Percentiles rank a stretch among this genome's conserved stretches.
These are phyloP conservation scores for Mortierella sp. DNA, from an alignment of 371 early-diverging fungal species.

Conservation along the genomic window DNA sequence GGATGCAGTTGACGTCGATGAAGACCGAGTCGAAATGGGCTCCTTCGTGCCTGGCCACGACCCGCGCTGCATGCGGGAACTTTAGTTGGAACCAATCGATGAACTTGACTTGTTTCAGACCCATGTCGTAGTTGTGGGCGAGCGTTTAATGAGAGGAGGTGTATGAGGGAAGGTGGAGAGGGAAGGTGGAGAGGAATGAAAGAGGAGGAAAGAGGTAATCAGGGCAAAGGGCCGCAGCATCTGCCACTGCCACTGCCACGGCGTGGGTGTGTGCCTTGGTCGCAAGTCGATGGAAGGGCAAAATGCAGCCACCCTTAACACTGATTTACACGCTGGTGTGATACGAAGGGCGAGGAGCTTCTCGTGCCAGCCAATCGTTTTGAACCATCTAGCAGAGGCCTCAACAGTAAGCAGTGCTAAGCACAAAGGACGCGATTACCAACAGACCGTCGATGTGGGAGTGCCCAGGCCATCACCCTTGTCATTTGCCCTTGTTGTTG, in stretches of 20 bases:
- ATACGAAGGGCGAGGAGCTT: too few species aligned
- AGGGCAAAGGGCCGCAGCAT: background rate
- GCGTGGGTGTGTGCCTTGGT: background rate
- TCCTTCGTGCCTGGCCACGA: slow-evolving; percentile 17
- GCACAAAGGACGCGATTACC: too few species aligned
- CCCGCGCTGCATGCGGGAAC: slow-evolving; percentile 27
- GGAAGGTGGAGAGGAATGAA: background rate
- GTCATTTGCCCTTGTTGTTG: too few species aligned
- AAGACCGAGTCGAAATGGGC: slow-evolving; percentile 56
- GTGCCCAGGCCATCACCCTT: too few species aligned
- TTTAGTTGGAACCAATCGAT: slow-evolving; percentile 48
- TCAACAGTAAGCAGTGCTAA: too few species aligned
- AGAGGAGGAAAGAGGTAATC: background rate
- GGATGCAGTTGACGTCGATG: slow-evolving; percentile 55
- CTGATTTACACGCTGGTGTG: too few species aligned
- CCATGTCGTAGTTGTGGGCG: slow-evolving; percentile 46
- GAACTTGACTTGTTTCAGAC: slow-evolving; percentile 52
- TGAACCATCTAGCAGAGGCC: too few species aligned
- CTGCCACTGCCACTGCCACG: background rate
- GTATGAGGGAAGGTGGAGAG: background rate
- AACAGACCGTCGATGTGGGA: too few species aligned
- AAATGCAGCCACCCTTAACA: too few species aligned
- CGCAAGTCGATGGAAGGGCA: too few species aligned
- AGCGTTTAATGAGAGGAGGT: too few species aligned
- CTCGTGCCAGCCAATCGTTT: too few species aligned